A percentile compares a stretch with the other conserved stretches of the same genome.
Evolutionary conservation across 352 stramenopile genomes (phyloP).

Genomic region (Globisporangium cystogenes): DNA sequence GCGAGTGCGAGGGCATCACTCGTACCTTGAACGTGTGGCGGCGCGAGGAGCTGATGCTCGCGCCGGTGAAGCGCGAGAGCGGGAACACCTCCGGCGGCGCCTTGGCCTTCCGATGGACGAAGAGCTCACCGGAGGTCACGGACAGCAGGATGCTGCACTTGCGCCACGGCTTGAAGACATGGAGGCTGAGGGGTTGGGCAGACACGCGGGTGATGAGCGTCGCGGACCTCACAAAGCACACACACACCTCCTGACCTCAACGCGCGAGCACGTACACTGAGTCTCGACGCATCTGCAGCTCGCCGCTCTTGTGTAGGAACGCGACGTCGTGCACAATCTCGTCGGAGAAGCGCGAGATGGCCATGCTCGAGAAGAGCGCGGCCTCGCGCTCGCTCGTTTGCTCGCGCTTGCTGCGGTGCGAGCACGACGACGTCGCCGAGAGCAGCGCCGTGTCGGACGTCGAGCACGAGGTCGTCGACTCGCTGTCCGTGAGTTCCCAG

Average conservation of each 20-base stretch:
- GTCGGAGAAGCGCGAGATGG: slow-evolving; percentile 18
- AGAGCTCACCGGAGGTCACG: slow-evolving; percentile 19
- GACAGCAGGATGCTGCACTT: slow-evolving; percentile 21
- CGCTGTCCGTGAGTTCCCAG: slow-evolving; percentile 4
- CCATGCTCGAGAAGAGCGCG: slow-evolving; percentile 17
- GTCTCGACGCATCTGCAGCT: slow-evolving; percentile 19
- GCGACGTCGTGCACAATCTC: slow-evolving; percentile 10
- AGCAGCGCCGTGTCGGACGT: slow-evolving; percentile 6
- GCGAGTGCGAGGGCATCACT: too few relatives aligned
- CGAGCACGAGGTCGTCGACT: slow-evolving; percentile 10
- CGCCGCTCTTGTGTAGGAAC: slow-evolving; percentile 19
- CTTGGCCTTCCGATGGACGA: slow-evolving; percentile 21
- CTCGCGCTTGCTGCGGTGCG: background rate
- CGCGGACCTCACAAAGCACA: too few relatives aligned
- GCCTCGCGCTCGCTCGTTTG: background rate
- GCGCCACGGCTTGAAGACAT: slow-evolving; percentile 20
- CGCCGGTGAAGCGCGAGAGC: slow-evolving; percentile 20
- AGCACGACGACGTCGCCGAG: background rate
- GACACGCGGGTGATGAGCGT: background rate
- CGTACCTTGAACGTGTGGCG: slow-evolving; percentile 23
- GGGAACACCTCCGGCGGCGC: slow-evolving; percentile 9
- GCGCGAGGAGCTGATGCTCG: slow-evolving; percentile 16
- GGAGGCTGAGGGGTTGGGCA: slow-evolving; percentile 5
- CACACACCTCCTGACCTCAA: too few relatives aligned
- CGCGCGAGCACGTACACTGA: slow-evolving; percentile 9